Base-by-base conservation (phyloP, 1,139 yeast genomes). In the Arxiozyma slooffiae region DNA sequence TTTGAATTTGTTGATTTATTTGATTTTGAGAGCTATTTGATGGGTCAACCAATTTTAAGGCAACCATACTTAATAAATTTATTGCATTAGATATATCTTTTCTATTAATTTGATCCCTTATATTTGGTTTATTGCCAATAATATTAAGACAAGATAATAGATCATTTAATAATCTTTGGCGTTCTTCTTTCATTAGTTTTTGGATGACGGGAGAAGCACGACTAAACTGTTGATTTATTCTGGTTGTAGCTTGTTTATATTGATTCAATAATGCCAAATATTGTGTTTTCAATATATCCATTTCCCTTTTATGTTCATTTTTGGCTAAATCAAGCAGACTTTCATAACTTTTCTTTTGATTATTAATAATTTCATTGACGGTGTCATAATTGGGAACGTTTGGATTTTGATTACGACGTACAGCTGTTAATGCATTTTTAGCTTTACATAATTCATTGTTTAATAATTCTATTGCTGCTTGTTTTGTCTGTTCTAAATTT, bases 51-150 rank as follows among this genome's bases (percentile, higher is more conserved):
- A 42, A 42, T 42, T 42, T 42, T 4, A 26, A 20, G 16, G 26
- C 20, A 7, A 42, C 38, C 38, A 42, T 45, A 7, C 39, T 42
- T 9, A 50, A 14, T 6, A 50, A 34, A 24, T 46, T 17, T 8
- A 42, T 48, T 16, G 46, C 47, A 36, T 45, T 46, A 5, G 45
- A 20, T 7, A 48, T 7, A 46, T 48, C 49, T 8, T 18, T n/a
- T 8, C 1, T 9, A 23, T 16, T 17, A 1, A 36, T 45, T 14
- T 34, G 37, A 20, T 45, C 43, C 9, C 42, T 41, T 24, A 41
- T 18, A 8, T 37, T 30, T 24, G 21, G 14, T 14, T 42, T 23
- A 14, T 30, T 26, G 7, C 20, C 30, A 3, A 42, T 42, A 14
- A 42, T 30, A 16, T 18, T 18, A 16, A 42, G 22, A 34, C 45